phyloP scores from a whole-genome alignment of 257 asterid genomes.

The Salvia miltiorrhiza region DNA sequence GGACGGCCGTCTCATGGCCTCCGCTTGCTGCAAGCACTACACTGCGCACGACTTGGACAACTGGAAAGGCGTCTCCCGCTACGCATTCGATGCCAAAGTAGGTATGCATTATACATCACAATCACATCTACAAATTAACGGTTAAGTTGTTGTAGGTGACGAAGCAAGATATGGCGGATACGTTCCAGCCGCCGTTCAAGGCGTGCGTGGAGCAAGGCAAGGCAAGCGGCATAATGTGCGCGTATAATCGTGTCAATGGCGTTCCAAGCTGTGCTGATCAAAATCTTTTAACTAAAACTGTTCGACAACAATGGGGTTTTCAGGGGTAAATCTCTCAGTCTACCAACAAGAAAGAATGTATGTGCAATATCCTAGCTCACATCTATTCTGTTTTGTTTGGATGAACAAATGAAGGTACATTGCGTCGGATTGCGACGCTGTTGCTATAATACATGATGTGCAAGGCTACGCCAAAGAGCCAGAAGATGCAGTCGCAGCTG shows the following conservation, averaged over 20 bases:
- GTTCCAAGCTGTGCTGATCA: slow-evolving; percentile 65
- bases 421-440: slow-evolving; percentile 72
- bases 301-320: slow-evolving; percentile 69
- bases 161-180: slow-evolving; percentile 68
- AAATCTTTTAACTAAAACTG: slow-evolving; percentile 45
- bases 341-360: too few species aligned
- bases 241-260: slow-evolving; percentile 66
- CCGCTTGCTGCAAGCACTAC: slow-evolving; percentile 80
- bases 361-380: too few species aligned
- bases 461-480: slow-evolving; percentile 64
- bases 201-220: slow-evolving; percentile 55
- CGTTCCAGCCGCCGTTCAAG: slow-evolving; percentile 70
- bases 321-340: slow-evolving; percentile 37
- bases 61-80: slow-evolving; percentile 61
- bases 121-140: too few species aligned
- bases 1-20: slow-evolving; percentile 48
- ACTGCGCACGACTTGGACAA: slow-evolving; percentile 76
- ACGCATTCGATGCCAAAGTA: slow-evolving; percentile 54
- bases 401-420: slow-evolving; percentile 44
- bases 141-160: slow-evolving; percentile 35
- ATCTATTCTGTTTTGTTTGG: too few species aligned
- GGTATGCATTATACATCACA: too few species aligned
- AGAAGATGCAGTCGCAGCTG: slow-evolving; percentile 74
- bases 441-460: slow-evolving; percentile 37
- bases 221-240: slow-evolving; percentile 72